Evolutionary conservation across 768 basidiomycete species (phyloP), one percentile per base, ranked within the genome.

Genomic region (Agaricus blazei): DNA sequence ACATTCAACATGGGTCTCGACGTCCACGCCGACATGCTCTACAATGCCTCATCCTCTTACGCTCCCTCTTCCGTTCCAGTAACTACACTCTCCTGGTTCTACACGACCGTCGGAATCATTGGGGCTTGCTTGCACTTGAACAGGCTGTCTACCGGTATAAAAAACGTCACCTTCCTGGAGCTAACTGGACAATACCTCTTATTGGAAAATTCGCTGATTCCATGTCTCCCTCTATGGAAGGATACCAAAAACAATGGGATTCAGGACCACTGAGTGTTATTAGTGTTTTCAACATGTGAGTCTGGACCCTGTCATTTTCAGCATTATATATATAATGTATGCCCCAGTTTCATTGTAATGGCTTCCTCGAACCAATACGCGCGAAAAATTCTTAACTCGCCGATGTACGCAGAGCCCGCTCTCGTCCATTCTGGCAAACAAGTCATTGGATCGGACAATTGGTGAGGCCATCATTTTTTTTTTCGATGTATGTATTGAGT

Each of bases 201-300:
- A 98, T 99, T 54, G 97, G 97, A 55, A 94, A 94, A 70, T 97
- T 98, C 63, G 85, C 88, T 4, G 93, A 98, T 66, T 95, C 92
- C 4, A 74, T 96, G 74, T 82, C 87, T 61, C 97, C 97, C 11
- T 87, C 91, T 4, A 80, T 98, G 80, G 90, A 95, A 67, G 82
- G 82, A 41, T 99, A 99, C 76, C 89, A 87, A 77, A 80, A 78
- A 61, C 92, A 95, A 64, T 99, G 96, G 96, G 78, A 88, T 61
- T 86, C 87, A 2, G 95, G 94, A 51, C 85, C 85, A 12, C 79
- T 99, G 34, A 89, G 88, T 60, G 93, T 87, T 9, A 74, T 96
- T 55, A 94, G 91, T 67, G 97, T 99, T 3, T 99, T 99, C 76
- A 96, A 99, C 73, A 98, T 99, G 97, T 92, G 59, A 62, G 87